Evolutionary conservation across 306 rosid species (phyloP).

Genomic region (Inga laurina): DNA sequence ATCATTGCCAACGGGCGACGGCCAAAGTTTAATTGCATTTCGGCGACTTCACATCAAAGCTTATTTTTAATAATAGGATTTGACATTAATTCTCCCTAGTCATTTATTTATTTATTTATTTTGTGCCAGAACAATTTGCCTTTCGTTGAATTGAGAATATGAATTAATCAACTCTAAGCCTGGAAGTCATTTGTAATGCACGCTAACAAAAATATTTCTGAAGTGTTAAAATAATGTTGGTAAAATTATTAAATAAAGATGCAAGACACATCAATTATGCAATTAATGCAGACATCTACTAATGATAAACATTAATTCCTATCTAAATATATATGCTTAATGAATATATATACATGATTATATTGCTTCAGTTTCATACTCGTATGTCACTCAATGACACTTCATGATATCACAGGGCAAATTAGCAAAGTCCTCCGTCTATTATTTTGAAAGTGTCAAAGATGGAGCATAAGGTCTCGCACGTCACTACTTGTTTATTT

Average conservation of each 20-base stretch:
- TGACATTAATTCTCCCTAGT: no score
- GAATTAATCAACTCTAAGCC: neutral
- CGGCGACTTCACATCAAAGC: no score
- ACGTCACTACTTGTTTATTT: neutral
- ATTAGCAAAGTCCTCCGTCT: conserved; percentile 4
- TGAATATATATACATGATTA: neutral
- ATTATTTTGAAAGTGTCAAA: conserved; percentile 23
- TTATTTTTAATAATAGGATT: no score
- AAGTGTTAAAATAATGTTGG: neutral
- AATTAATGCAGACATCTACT: neutral
- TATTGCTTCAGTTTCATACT: conserved; percentile 2
- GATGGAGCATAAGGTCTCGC: neutral
- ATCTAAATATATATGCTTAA: neutral
- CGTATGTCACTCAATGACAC: conserved; percentile 27
- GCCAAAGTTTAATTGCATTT: no score
- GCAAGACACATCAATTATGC: neutral
- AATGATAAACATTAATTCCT: neutral
- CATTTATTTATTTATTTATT: no score
- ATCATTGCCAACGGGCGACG: no score
- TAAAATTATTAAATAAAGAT: neutral
- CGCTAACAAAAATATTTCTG: neutral
- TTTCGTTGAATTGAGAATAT: neutral
- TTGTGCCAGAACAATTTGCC: neutral
- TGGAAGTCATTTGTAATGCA: neutral
- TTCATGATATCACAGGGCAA: neutral